Percentiles rank a stretch among this genome's conserved stretches.
Conservation (phyloP, 352 stramenopile genomes). For the Globisporangium rhizosaccharum region DNA sequence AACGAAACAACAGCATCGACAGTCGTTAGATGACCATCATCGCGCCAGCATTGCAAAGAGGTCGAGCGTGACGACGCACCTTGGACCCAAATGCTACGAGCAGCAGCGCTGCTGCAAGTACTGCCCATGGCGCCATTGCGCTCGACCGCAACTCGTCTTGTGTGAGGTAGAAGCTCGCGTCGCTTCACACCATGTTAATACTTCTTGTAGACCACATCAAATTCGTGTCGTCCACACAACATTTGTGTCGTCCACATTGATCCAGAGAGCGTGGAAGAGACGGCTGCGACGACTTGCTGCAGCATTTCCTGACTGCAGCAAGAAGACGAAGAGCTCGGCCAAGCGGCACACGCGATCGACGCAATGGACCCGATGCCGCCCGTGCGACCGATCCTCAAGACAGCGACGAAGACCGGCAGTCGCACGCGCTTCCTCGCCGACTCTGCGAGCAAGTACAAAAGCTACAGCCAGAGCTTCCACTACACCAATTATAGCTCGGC, state of each 20-base stretch:
- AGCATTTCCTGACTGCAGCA: no score
- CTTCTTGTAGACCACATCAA: no score
- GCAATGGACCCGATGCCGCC: conserved; percentile 3
- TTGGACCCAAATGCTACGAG: conserved; percentile 10
- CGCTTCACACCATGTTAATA: not conserved
- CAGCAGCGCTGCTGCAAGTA: conserved; percentile 1
- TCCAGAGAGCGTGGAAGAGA: no score
- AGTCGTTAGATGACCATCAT: not conserved
- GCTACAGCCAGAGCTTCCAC: conserved; percentile 18
- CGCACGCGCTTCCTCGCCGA: conserved; percentile 20
- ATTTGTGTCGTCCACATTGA: no score
- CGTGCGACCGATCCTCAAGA: conserved; percentile 65
- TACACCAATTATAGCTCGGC: conserved; percentile 12
- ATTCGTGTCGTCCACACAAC: no score
- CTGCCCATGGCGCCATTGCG: not conserved
- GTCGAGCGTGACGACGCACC: not conserved
- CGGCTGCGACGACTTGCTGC: no score
- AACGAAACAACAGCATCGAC: not conserved
- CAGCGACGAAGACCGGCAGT: conserved; percentile 13
- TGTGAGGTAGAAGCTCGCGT: not conserved
- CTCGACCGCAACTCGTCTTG: not conserved
- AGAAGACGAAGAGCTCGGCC: no score
- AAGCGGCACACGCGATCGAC: no score
- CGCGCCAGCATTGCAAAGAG: not conserved
- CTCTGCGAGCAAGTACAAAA: conserved; percentile 17